Evolutionary conservation across 202 grass and related monocot species (phyloP).

Genomic region (Hordeum pubiflorum): DNA sequence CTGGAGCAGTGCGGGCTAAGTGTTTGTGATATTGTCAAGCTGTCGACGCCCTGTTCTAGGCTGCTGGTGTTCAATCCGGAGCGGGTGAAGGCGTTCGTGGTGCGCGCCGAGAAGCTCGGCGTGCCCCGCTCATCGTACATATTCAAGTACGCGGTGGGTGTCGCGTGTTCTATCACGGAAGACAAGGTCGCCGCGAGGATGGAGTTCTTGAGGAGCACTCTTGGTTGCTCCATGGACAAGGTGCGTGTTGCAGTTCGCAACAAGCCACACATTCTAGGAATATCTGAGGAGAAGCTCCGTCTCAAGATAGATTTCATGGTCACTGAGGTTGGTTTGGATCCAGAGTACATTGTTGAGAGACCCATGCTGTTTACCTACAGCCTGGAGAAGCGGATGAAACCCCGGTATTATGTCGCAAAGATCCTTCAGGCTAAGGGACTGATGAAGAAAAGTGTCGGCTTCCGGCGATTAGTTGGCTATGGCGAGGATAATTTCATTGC

Average conservation of each 20-base stretch:
- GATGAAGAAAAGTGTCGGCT: neutral
- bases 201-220: slow-evolving; percentile 9
- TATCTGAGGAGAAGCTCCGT: neutral
- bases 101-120: neutral
- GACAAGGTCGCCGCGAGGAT: neutral
- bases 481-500: neutral
- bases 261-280: neutral
- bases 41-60: neutral
- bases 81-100: neutral
- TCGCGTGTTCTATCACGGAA: neutral
- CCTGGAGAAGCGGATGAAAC: slow-evolving; percentile 6
- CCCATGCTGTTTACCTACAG: neutral
- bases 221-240: slow-evolving; percentile 1
- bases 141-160: neutral
- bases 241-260: neutral
- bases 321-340: slow-evolving; percentile 4
- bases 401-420: neutral
- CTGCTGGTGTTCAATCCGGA: neutral
- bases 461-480: neutral
- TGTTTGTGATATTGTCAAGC: slow-evolving; percentile 20
- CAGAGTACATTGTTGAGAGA: neutral
- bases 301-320: slow-evolving; percentile 11
- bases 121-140: neutral
- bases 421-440: neutral
- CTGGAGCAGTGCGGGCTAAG: slow-evolving; percentile 6